Conservation (phyloP, 768 basidiomycete species). For the Strobilomyces confusus region DNA sequence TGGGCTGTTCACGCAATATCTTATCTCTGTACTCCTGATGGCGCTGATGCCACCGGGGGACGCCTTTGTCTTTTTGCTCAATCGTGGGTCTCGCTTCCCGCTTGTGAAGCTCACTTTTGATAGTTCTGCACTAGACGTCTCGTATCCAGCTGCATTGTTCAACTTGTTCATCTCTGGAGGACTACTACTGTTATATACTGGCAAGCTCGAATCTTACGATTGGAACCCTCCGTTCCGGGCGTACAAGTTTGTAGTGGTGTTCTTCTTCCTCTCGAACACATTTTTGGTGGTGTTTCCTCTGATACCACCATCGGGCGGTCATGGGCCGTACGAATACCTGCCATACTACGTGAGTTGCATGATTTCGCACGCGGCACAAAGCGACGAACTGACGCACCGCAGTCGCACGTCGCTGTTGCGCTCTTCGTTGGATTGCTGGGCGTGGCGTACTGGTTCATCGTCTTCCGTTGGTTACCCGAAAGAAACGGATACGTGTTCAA, state of each 20-base stretch:
- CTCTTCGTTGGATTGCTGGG: constrained; percentile 47
- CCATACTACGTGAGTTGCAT: constrained; percentile 61
- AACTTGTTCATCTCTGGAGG: constrained; percentile 60
- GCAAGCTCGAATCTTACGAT: constrained; percentile 37
- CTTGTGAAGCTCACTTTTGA: not conserved
- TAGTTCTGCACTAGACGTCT: constrained; percentile 41
- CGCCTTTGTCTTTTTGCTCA: constrained; percentile 68
- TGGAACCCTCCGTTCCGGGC: constrained; percentile 69
- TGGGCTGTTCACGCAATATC: constrained; percentile 60
- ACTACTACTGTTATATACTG: constrained; percentile 54
- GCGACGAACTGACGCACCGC: not conserved
- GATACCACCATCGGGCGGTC: constrained; percentile 53
- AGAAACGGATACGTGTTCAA: constrained; percentile 45
- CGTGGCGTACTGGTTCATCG: constrained; percentile 53
- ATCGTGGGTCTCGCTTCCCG: constrained; percentile 38
- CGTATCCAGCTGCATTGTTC: constrained; percentile 55
- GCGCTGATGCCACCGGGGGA: constrained; percentile 64
- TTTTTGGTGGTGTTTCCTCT: constrained; percentile 62
- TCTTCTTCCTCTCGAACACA: constrained; percentile 63
- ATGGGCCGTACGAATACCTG: constrained; percentile 49
- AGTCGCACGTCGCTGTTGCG: constrained; percentile 50
- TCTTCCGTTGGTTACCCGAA: constrained; percentile 47
- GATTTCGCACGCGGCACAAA: not conserved
- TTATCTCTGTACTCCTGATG: constrained; percentile 53
- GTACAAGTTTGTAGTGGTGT: constrained; percentile 43